A percentile compares a stretch with the other conserved stretches of the same genome.
phyloP scores from a whole-genome alignment of 345 rosid species.

The Gossypium anomalum region DNA sequence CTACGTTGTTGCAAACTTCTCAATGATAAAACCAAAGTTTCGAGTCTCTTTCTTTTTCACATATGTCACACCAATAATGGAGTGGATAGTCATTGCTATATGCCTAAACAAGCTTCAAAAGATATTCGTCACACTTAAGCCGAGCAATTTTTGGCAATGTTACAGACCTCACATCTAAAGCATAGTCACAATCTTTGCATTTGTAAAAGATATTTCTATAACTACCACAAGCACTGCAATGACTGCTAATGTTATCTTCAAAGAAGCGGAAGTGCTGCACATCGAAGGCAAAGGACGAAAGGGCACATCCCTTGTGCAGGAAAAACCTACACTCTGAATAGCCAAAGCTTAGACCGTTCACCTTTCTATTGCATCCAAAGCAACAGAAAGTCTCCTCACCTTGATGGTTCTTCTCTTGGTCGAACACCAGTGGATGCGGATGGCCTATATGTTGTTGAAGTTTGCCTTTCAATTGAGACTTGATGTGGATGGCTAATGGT shows the following conservation, averaged over 20 bases:
- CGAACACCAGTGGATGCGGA: not conserved
- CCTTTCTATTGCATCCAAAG: not conserved
- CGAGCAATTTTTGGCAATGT: conserved; percentile 4
- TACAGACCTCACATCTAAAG: not conserved
- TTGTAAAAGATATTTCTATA: not conserved
- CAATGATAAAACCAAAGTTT: conserved; percentile 14
- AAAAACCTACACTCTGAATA: not conserved
- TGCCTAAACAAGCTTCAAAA: conserved; percentile 3
- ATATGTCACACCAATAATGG: conserved; percentile 14
- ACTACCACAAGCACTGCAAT: not conserved
- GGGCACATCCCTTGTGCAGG: not conserved
- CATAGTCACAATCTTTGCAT: conserved; percentile 12
- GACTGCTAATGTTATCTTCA: not conserved
- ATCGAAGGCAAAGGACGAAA: not conserved
- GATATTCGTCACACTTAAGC: conserved; percentile 8
- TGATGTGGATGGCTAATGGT: too few relatives aligned
- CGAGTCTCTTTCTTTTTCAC: conserved; percentile 20
- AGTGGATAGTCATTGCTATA: not conserved
- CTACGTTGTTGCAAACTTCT: not conserved
- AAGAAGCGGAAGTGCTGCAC: conserved; percentile 9
- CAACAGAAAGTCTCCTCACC: not conserved
- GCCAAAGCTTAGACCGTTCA: not conserved
- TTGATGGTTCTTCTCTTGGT: not conserved
- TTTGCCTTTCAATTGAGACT: not conserved
- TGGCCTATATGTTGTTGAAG: not conserved